Evolutionary conservation across 768 basidiomycete species (phyloP), one percentile per base, ranked within the genome.

Genomic region (Termitomyces sp.): DNA sequence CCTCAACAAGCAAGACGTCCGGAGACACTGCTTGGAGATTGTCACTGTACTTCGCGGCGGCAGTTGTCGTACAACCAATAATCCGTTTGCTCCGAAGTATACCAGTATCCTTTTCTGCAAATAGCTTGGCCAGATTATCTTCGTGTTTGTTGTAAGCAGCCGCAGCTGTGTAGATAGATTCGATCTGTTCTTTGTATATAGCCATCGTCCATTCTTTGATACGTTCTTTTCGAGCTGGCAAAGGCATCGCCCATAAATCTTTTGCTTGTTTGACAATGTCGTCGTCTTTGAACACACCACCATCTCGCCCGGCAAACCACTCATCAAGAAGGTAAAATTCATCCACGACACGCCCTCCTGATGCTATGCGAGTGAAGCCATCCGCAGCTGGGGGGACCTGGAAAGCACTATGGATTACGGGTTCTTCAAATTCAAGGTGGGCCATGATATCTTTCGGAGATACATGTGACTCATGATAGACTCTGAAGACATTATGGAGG

Each of bases 231-330:
- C 60, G 56, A 34, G 53, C 22, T 9, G 8, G 13, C 7, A 20
- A 12, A 43, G 56, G n/a, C 60, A 61, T 57, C 4, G 48, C 22
- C 60, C 60, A 61, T 27, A 61, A 13, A 27, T 57, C 13, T 4
- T 12, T 18, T n/a, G 53, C 60, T 13, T n/a, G 9, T 7, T 0
- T 27, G 14, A 57, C 48, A 22, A 36, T 34, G 3, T 27, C 16
- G 1, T 41, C 42, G 14, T 41, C 18, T 14, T 34, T 54, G n/a
- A 57, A 58, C 1, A 55, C 50, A 12, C 60, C 56, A 4, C 50
- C 32, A 34, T 18, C 42, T 32, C 53, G 39, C 6, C 60, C 60
- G 8, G 41, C 20, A 10, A 0, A 12, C 60, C 60, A 61, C 29
- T 44, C 26, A n/a, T 41, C 27, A 24, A 61, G 27, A 2, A 61